Evolutionary conservation across 139 green algal species (phyloP).

Genomic region (Pleodorina starrii): DNA sequence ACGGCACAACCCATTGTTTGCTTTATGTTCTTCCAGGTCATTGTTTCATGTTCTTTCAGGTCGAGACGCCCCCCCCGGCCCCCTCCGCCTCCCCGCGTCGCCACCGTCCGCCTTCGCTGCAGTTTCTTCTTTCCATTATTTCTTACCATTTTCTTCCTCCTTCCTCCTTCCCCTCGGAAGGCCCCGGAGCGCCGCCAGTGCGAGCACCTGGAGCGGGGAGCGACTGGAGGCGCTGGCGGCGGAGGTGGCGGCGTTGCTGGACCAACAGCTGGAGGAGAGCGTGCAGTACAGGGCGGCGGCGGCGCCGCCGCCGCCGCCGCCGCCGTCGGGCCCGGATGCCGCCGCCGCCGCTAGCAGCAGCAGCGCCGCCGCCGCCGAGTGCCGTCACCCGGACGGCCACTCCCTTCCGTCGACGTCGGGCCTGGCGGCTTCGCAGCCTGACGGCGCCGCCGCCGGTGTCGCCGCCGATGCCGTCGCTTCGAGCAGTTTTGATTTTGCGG

Average conservation of each 20-base stretch:
- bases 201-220: constrained; percentile 70
- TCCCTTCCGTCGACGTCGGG: not conserved
- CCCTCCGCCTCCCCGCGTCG: too few species aligned
- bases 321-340: not conserved
- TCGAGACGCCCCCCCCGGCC: too few species aligned
- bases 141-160: not conserved
- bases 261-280: not conserved
- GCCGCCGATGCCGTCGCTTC: not conserved
- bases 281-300: too few species aligned
- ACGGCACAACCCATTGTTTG: too few species aligned
- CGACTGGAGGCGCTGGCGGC: constrained; percentile 71
- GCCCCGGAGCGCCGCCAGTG: constrained; percentile 45
- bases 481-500: constrained; percentile 16
- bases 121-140: not conserved
- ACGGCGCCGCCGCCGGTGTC: too few species aligned
- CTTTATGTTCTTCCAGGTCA: too few species aligned
- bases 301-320: not conserved
- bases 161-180: not conserved
- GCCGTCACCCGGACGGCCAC: too few species aligned
- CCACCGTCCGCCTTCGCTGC: too few species aligned
- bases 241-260: constrained; percentile 56
- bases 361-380: not conserved
- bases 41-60: too few species aligned
- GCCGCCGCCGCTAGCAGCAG: not conserved
- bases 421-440: too few species aligned